phyloP scores from a whole-genome alignment of 805 yeast species.

The Myxozyma mucilagina region DNA sequence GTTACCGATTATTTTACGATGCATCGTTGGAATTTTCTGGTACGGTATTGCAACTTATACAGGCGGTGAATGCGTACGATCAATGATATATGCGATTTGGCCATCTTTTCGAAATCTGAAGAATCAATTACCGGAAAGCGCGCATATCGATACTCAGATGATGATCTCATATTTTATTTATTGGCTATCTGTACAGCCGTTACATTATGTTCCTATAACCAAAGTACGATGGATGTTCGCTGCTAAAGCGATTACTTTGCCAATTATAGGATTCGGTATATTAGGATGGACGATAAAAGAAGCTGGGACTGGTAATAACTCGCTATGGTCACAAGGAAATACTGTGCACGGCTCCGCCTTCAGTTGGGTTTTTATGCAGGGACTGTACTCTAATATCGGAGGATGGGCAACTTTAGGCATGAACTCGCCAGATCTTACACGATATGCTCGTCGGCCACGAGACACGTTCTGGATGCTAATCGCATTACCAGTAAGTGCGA shows the following conservation, averaged over 20 bases:
- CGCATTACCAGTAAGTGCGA: conserved; percentile 16
- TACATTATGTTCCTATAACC: conserved; percentile 78
- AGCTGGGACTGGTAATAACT: conserved; percentile 83
- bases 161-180: conserved; percentile 64
- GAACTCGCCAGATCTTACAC: conserved; percentile 52
- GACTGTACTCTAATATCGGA: conserved; percentile 55
- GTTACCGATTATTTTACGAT: conserved; percentile 69
- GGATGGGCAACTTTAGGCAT: conserved; percentile 45
- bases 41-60: conserved; percentile 82
- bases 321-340: conserved; percentile 44
- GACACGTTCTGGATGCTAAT: conserved; percentile 9
- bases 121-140: conserved; percentile 26
- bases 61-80: conserved; percentile 73
- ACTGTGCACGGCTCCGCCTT: conserved; percentile 46
- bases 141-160: conserved; percentile 45
- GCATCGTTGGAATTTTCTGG: conserved; percentile 85
- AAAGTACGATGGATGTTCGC: conserved; percentile 80
- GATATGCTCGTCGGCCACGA: conserved; percentile 43
- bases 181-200: conserved; percentile 70
- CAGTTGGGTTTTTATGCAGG: conserved; percentile 41
- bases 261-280: conserved; percentile 68
- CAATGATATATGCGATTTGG: conserved; percentile 57
- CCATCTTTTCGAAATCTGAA: conserved; percentile 15
- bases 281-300: conserved; percentile 72
- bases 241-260: conserved; percentile 61